These are phyloP conservation scores for Geranomyces variabilis DNA, from an alignment of 192 early-diverging fungal genomes.

Conservation along the genomic window DNA sequence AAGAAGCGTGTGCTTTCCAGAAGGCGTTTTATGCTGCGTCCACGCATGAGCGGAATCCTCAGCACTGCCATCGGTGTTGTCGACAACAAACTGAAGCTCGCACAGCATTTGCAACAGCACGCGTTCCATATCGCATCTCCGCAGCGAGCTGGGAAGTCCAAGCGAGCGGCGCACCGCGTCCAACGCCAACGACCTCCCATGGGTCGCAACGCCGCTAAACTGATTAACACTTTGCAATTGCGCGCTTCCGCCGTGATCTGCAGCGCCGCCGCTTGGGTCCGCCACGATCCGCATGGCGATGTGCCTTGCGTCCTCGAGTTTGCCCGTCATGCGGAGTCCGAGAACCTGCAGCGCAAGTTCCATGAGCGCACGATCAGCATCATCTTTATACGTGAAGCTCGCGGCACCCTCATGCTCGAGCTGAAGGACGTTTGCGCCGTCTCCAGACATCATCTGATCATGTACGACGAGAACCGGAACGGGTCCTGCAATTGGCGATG, in stretches of 20 bases:
- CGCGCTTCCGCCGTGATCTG: slow-evolving; percentile 7
- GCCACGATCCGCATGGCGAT: slow-evolving; percentile 73
- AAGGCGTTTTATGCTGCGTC: not conserved
- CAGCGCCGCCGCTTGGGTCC: slow-evolving; percentile 29
- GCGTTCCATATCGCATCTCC: slow-evolving; percentile 20
- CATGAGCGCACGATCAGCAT: slow-evolving; percentile 87
- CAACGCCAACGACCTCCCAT: slow-evolving; percentile 1
- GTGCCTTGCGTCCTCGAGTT: slow-evolving; percentile 73
- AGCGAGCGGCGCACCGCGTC: slow-evolving; percentile 2
- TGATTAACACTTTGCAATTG: not conserved
- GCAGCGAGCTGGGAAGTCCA: slow-evolving; percentile 16
- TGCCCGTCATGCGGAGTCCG: slow-evolving; percentile 81
- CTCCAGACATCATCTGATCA: slow-evolving; percentile 21
- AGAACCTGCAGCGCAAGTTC: slow-evolving; percentile 89
- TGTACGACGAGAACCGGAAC: slow-evolving; percentile 60
- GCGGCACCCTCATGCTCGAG: slow-evolving; percentile 18
- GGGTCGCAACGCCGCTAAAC: not conserved
- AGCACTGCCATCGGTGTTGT: not conserved
- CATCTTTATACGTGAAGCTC: slow-evolving; percentile 58
- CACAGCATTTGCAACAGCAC: slow-evolving; percentile 22
- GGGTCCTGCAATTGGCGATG: slow-evolving; percentile 70
- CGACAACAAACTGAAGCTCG: not conserved
- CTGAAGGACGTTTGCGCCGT: not conserved
- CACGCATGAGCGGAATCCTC: not conserved
- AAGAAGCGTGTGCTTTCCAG: slow-evolving; percentile 31